Evolutionary conservation across 257 asterid species (phyloP).

Genomic region (Anisodus tanguticus): DNA sequence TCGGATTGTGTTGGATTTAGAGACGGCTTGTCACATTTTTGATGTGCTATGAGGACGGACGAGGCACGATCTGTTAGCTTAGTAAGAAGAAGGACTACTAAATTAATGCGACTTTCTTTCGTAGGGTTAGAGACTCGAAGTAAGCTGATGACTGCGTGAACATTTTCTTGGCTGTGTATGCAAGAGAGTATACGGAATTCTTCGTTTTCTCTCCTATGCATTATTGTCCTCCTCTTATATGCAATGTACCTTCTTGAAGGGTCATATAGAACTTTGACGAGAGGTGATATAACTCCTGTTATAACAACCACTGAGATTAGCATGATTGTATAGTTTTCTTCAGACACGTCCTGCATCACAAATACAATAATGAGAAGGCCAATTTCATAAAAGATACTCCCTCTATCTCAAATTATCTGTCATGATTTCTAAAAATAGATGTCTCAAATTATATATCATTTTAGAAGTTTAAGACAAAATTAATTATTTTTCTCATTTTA

Average conservation of each 20-base stretch:
- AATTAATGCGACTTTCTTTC: slow-evolving; percentile 49
- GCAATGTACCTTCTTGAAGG: slow-evolving; percentile 65
- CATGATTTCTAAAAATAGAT: too few relatives aligned
- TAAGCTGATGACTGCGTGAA: slow-evolving; percentile 52
- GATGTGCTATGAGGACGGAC: slow-evolving; percentile 52
- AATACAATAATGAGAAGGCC: not conserved
- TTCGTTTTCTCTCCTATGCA: slow-evolving; percentile 52
- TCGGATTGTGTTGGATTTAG: slow-evolving; percentile 48
- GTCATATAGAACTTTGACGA: slow-evolving; percentile 58
- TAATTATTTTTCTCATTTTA: too few relatives aligned
- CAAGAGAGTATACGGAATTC: slow-evolving; percentile 63
- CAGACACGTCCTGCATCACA: slow-evolving; percentile 46
- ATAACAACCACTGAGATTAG: slow-evolving; percentile 52
- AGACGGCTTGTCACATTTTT: slow-evolving; percentile 40
- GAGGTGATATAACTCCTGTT: slow-evolving; percentile 61
- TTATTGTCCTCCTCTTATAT: slow-evolving; percentile 63
- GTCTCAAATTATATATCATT: too few relatives aligned
- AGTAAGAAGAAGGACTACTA: slow-evolving; percentile 61
- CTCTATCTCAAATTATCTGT: too few relatives aligned
- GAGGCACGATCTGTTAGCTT: slow-evolving; percentile 65
- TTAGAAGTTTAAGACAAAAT: too few relatives aligned
- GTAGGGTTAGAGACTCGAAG: slow-evolving; percentile 58
- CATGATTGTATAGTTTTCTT: slow-evolving; percentile 54
- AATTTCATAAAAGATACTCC: too few relatives aligned
- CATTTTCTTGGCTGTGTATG: slow-evolving; percentile 58